Percentiles rank a stretch among this genome's conserved stretches.
phyloP scores from a whole-genome alignment of 2,329 filamentous ascomycete species.

The Ceratocystis cubensis region DNA sequence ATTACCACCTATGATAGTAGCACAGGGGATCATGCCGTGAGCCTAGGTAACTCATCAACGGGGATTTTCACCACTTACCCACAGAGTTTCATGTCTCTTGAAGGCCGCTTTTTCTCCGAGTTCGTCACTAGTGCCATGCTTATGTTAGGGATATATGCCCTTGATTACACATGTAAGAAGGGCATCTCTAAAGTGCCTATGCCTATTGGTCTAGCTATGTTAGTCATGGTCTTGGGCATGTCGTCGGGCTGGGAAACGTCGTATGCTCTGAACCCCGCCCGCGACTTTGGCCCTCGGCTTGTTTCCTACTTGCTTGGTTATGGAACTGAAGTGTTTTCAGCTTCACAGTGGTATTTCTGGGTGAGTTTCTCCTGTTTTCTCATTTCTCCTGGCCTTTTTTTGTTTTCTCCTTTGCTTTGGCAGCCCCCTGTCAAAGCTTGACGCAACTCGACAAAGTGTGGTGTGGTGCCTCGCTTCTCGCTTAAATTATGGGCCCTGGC shows the following conservation, averaged over 20 bases:
- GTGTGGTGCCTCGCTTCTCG: background rate
- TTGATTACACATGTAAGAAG: slow-evolving; percentile 43
- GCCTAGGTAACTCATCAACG: slow-evolving; percentile 46
- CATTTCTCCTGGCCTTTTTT: slow-evolving; percentile 10
- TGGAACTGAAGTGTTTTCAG: slow-evolving; percentile 51
- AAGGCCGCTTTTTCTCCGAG: slow-evolving; percentile 59
- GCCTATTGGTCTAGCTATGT: slow-evolving; percentile 54
- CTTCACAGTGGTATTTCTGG: slow-evolving; percentile 62
- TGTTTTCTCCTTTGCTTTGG: slow-evolving; percentile 17
- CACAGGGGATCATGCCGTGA: slow-evolving; percentile 47
- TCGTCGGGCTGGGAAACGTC: slow-evolving; percentile 68
- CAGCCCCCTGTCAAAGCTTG: slow-evolving; percentile 12
- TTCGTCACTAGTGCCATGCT: slow-evolving; percentile 55
- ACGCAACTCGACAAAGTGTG: background rate
- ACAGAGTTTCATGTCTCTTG: slow-evolving; percentile 52
- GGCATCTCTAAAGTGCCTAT: slow-evolving; percentile 41
- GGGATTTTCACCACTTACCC: slow-evolving; percentile 66
- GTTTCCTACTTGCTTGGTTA: slow-evolving; percentile 58
- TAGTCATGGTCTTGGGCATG: slow-evolving; percentile 62
- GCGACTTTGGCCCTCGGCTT: slow-evolving; percentile 58
- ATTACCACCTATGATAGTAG: slow-evolving; percentile 54
- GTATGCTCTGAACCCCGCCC: slow-evolving; percentile 61
- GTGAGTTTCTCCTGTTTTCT: slow-evolving; percentile 24
- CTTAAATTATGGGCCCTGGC: background rate
- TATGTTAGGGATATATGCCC: slow-evolving; percentile 59